A percentile compares a stretch with the other conserved stretches of the same genome.
phyloP scores from a whole-genome alignment of 1,284 basidiomycete genomes.

The Cerioporus squamosus region DNA sequence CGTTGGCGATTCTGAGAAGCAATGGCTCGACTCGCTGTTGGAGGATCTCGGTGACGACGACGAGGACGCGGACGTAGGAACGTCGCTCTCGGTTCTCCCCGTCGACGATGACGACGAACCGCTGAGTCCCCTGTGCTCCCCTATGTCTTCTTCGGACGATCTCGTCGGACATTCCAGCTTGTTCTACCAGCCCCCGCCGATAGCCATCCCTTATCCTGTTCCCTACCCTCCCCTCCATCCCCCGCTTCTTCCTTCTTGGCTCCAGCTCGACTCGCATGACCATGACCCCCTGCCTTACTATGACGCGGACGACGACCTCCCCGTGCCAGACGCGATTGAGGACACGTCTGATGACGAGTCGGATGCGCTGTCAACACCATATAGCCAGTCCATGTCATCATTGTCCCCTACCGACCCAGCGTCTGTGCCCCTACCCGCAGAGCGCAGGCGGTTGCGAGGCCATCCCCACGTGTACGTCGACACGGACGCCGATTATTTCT shows the following conservation, averaged over 20 bases:
- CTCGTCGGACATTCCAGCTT: constrained; percentile 52
- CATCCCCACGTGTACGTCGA: constrained; percentile 64
- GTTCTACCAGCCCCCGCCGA: constrained; percentile 52
- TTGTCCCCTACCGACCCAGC: constrained; percentile 44
- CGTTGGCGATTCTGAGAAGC: constrained; percentile 60
- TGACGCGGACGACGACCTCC: constrained; percentile 62
- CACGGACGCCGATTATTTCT: constrained; percentile 60
- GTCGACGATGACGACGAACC: constrained; percentile 50
- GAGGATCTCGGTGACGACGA: constrained; percentile 71
- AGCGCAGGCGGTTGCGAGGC: constrained; percentile 51
- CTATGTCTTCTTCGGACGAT: constrained; percentile 75
- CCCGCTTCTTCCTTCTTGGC: constrained; percentile 52
- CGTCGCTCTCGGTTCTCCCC: constrained; percentile 54
- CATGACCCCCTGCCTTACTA: constrained; percentile 61
- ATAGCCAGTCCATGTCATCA: constrained; percentile 43
- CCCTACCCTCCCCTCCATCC: constrained; percentile 69
- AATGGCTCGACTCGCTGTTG: constrained; percentile 80
- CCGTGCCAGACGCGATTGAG: constrained; percentile 79
- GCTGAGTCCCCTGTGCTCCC: constrained; percentile 62
- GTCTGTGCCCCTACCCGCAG: constrained; percentile 52
- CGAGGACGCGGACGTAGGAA: constrained; percentile 49
- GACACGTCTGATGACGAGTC: constrained; percentile 84
- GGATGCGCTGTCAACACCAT: constrained; percentile 65
- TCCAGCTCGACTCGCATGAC: constrained; percentile 40
- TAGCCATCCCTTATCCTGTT: constrained; percentile 61